Evolutionary conservation across 768 basidiomycete genomes (phyloP).

Genomic region (Zangia roseola): DNA sequence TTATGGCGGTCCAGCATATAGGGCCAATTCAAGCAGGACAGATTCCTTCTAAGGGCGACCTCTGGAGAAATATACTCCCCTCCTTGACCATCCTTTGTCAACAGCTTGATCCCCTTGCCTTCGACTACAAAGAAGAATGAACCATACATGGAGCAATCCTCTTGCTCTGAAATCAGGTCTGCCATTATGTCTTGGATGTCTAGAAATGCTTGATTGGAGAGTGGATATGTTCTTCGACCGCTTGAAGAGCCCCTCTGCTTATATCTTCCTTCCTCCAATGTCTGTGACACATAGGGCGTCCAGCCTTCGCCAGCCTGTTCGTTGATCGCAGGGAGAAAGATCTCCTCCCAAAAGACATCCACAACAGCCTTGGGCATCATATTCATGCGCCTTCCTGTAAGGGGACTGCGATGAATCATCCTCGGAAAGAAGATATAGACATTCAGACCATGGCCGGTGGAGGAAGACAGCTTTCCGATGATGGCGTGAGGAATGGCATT

Average conservation of each 20-base stretch:
- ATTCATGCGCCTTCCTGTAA: neutral
- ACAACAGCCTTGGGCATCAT: slow-evolving; percentile 2
- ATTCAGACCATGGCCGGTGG: neutral
- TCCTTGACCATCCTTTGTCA: slow-evolving; percentile 7
- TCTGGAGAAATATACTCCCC: neutral
- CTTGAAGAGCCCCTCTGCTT: neutral
- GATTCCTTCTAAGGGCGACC: neutral
- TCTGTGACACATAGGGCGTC: neutral
- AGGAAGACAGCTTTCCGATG: neutral
- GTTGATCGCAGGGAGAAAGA: slow-evolving; percentile 3
- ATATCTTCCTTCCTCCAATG: slow-evolving; percentile 1
- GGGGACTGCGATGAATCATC: slow-evolving; percentile 5
- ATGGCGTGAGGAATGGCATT: slow-evolving; percentile 3
- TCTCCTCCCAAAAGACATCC: slow-evolving; percentile 7
- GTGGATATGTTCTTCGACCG: neutral
- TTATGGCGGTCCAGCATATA: slow-evolving; percentile 1
- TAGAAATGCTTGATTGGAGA: neutral
- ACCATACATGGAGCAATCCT: neutral
- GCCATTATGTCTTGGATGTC: neutral
- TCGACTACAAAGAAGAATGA: slow-evolving; percentile 16
- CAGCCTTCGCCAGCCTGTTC: neutral
- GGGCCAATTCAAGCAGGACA: slow-evolving; percentile 4
- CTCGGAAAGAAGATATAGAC: slow-evolving; percentile 7
- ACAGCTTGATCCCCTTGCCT: slow-evolving; percentile 14
- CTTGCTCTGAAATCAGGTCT: neutral